Conservation (phyloP, 192 early-diverging fungal genomes). For the Geranomyces michiganensis region DNA sequence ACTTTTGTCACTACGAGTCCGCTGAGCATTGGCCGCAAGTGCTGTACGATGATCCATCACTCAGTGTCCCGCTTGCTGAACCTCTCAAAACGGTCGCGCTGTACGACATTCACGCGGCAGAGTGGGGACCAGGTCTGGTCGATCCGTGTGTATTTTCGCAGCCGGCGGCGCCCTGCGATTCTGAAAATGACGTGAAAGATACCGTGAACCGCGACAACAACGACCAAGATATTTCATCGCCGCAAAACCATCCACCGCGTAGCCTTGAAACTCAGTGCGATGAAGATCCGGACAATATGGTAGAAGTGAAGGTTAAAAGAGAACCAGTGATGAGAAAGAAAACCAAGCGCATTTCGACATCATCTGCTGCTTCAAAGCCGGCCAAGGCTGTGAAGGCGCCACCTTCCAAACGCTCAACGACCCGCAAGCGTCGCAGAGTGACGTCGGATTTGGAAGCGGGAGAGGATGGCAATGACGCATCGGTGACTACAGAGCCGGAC, state of each 20-base stretch:
- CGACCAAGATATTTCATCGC: neutral
- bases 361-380: neutral
- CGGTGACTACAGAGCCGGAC: neutral
- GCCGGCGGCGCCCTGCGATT: no score
- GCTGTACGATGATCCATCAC: no score
- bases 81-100: no score
- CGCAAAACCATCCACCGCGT: neutral
- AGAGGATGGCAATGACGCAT: no score
- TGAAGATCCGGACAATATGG: neutral
- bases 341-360: neutral
- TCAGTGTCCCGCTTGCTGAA: no score
- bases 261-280: no score
- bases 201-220: neutral
- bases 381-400: neutral
- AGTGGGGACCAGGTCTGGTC: neutral
- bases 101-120: no score
- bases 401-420: neutral
- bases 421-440: constrained; percentile 8
- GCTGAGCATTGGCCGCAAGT: no score
- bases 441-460: neutral
- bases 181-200: neutral
- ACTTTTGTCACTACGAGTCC: no score
- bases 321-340: neutral
- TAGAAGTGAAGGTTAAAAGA: neutral
- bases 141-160: constrained; percentile 12